phyloP scores from a whole-genome alignment of 352 stramenopile species.

The Pythium dissotocum region DNA sequence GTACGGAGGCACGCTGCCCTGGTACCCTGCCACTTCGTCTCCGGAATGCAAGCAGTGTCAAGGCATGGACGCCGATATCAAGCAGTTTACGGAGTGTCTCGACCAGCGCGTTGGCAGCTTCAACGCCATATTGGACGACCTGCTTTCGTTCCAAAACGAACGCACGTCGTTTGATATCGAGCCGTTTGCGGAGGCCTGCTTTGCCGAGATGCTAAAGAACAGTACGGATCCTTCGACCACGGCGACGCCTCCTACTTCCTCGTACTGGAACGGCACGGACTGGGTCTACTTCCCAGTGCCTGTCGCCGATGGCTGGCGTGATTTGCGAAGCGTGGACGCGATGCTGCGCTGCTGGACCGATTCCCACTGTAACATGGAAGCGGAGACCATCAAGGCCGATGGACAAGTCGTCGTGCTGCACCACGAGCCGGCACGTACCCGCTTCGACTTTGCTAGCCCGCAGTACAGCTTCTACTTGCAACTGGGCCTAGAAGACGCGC shows the following conservation, averaged over 20 bases:
- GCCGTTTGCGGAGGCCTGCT: not conserved
- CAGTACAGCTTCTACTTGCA: conserved; percentile 3
- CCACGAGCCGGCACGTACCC: not conserved
- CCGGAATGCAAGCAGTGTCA: not conserved
- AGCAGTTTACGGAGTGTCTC: not conserved
- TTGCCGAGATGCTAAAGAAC: not conserved
- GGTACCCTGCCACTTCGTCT: conserved; percentile 8
- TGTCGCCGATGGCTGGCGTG: not conserved
- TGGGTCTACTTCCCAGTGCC: not conserved
- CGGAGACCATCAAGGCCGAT: not conserved
- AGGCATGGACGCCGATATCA: not conserved
- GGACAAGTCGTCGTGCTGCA: not conserved
- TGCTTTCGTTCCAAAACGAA: not conserved
- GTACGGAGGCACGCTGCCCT: conserved; percentile 33
- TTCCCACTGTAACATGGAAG: conserved; percentile 27
- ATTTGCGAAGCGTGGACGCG: not conserved
- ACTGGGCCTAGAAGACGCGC: conserved; percentile 27
- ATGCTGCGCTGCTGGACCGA: conserved; percentile 15
- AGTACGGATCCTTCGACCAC: not conserved
- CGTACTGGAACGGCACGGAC: not conserved
- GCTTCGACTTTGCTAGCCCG: not conserved
- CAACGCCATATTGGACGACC: not conserved
- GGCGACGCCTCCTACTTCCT: not conserved
- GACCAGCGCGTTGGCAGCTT: conserved; percentile 8
- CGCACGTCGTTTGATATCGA: not conserved